Evolutionary conservation across 2,329 filamentous ascomycete genomes (phyloP).

Genomic region (Aspergillus bombycis): DNA sequence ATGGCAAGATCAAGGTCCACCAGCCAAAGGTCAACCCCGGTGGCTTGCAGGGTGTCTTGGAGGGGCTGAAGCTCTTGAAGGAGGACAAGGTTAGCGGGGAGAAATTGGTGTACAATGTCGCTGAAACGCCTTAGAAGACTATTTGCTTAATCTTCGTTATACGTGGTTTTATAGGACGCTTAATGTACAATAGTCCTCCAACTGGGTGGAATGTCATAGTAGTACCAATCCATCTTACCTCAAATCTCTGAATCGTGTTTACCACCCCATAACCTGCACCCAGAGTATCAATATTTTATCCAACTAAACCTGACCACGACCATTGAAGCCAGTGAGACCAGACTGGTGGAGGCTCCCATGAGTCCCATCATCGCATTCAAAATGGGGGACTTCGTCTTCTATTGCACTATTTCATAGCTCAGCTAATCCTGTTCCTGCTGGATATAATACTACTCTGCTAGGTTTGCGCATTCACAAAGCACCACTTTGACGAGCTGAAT

Average conservation of each 20-base stretch:
- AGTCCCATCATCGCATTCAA: neutral
- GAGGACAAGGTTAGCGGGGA: constrained; percentile 50
- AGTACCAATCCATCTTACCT: constrained; percentile 4
- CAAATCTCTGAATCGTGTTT: constrained; percentile 4
- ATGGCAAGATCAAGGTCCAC: constrained; percentile 50
- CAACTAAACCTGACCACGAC: neutral
- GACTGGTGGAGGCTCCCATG: constrained; percentile 1
- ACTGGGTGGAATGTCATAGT: constrained; percentile 6
- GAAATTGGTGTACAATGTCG: constrained; percentile 52
- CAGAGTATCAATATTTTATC: constrained; percentile 6
- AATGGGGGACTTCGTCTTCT: neutral
- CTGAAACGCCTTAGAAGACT: constrained; percentile 13
- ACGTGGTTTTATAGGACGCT: neutral
- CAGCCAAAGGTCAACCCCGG: constrained; percentile 42
- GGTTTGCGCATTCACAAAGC: neutral
- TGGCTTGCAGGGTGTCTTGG: constrained; percentile 50
- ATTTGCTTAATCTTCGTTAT: neutral
- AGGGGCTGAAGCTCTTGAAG: constrained; percentile 49
- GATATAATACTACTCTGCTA: neutral
- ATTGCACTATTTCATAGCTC: neutral
- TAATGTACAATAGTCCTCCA: neutral
- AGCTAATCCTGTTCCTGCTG: neutral
- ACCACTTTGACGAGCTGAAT: neutral
- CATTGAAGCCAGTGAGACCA: neutral
- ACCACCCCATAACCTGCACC: constrained; percentile 9